A percentile compares a stretch with the other conserved stretches of the same genome.
These are phyloP conservation scores for Candida pseudoglaebosa DNA, from an alignment of 805 yeast genomes.

Conservation along the genomic window DNA sequence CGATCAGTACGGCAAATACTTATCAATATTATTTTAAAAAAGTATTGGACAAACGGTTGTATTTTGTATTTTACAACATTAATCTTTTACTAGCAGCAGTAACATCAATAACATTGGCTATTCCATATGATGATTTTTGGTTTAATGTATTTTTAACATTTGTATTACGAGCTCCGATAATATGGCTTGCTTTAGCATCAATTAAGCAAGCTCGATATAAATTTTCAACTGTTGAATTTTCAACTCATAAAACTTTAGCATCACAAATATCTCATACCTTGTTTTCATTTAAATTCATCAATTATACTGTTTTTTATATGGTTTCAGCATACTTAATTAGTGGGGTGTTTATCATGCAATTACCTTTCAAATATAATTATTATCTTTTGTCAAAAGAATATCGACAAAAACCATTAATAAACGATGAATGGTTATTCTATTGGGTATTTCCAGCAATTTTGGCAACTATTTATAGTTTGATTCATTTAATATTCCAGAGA, in stretches of 20 bases:
- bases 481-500: slow-evolving; percentile 51
- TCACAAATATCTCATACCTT: slow-evolving; percentile 24
- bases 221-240: slow-evolving; percentile 27
- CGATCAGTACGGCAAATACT: slow-evolving; percentile 8
- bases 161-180: slow-evolving; percentile 25
- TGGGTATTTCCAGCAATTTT: slow-evolving; percentile 43
- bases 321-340: slow-evolving; percentile 21
- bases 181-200: slow-evolving; percentile 24
- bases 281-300: slow-evolving; percentile 15
- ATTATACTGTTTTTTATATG: slow-evolving; percentile 16
- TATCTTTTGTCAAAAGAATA: slow-evolving; percentile 36
- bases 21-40: slow-evolving; percentile 25
- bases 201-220: slow-evolving; percentile 23
- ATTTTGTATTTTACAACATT: slow-evolving; percentile 28
- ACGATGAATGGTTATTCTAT: slow-evolving; percentile 45
- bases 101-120: slow-evolving; percentile 18
- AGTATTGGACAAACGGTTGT: slow-evolving; percentile 32
- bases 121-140: slow-evolving; percentile 30
- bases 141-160: slow-evolving; percentile 24
- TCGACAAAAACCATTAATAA: slow-evolving; percentile 32
- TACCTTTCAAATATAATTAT: slow-evolving; percentile 23
- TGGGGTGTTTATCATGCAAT: slow-evolving; percentile 23
- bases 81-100: slow-evolving; percentile 22
- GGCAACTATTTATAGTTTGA: slow-evolving; percentile 45
- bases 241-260: slow-evolving; percentile 29